Conservation (phyloP, 2,329 filamentous ascomycete genomes). For the Ceratocystis colombiana region DNA sequence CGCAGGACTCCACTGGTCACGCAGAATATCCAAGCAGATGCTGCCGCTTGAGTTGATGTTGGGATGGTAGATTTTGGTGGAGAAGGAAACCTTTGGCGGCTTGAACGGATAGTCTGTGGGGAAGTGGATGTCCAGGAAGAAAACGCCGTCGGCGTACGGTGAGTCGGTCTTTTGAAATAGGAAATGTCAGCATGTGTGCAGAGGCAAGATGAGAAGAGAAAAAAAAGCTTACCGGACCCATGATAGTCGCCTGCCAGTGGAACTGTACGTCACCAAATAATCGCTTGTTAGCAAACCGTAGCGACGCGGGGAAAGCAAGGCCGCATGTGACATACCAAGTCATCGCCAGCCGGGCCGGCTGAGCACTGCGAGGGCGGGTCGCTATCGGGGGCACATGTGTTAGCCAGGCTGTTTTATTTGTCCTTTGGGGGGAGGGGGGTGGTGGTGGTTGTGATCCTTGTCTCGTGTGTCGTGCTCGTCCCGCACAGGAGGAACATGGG, state of each 20-base stretch:
- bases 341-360: conserved; percentile 90
- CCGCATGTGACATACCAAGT: conserved; percentile 61
- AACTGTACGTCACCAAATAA: conserved; percentile 50
- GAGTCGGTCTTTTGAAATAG: conserved; percentile 61
- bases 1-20: conserved; percentile 98
- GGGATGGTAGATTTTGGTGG: conserved; percentile 97
- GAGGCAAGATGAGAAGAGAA: conserved; percentile 21
- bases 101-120: conserved; percentile 99
- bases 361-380: conserved; percentile 98
- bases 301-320: neutral
- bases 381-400: conserved; percentile 40
- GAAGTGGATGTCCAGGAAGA: conserved; percentile 98
- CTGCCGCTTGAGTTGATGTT: conserved; percentile 99
- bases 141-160: conserved; percentile 95
- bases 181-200: neutral
- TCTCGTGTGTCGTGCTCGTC: neutral
- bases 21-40: conserved; percentile 95
- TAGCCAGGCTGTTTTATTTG: conserved; percentile 2
- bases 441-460: neutral
- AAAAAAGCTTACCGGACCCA: conserved; percentile 78
- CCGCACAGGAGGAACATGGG: neutral
- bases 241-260: conserved; percentile 99
- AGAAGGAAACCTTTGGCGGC: conserved; percentile 99
- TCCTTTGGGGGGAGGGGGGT: neutral
- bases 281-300: neutral